A percentile compares a stretch with the other conserved stretches of the same genome.
Evolutionary conservation across 2,329 filamentous ascomycete species (phyloP).

Genomic region (Penicillium sp.): DNA sequence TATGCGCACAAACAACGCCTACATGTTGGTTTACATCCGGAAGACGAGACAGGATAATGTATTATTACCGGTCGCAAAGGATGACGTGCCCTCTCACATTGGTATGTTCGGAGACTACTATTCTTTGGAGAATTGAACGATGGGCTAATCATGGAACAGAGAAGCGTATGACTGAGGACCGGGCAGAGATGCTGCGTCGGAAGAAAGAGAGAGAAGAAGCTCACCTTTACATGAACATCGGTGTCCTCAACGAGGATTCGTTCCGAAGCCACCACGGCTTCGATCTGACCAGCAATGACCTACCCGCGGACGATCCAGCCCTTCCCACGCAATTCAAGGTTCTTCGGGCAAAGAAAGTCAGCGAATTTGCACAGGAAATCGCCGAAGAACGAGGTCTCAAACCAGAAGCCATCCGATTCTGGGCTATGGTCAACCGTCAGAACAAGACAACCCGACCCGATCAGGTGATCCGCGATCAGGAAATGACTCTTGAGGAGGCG

Average conservation of each 20-base stretch:
- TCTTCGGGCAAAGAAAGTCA: conserved; percentile 70
- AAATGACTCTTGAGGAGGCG: conserved; percentile 75
- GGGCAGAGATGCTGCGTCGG: conserved; percentile 68
- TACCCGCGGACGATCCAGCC: conserved; percentile 60
- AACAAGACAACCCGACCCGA: conserved; percentile 96
- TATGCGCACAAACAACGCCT: conserved; percentile 75
- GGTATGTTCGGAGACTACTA: conserved; percentile 26
- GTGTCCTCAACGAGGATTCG: conserved; percentile 75
- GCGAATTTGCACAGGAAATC: conserved; percentile 69
- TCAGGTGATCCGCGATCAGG: conserved; percentile 73
- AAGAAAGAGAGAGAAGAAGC: conserved; percentile 90
- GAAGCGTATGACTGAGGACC: conserved; percentile 76
- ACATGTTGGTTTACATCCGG: conserved; percentile 98
- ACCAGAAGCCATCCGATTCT: conserved; percentile 71
- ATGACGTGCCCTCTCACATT: conserved; percentile 78
- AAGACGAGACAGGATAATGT: conserved; percentile 81
- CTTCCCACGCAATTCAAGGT: conserved; percentile 71
- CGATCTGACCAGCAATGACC: conserved; percentile 71
- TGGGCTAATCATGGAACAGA: conserved; percentile 47
- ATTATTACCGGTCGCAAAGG: conserved; percentile 69
- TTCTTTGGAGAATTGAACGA: not conserved
- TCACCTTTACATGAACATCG: conserved; percentile 84
- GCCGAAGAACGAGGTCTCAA: conserved; percentile 68
- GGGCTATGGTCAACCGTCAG: conserved; percentile 98
- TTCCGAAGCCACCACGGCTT: conserved; percentile 80